phyloP scores from a whole-genome alignment of 2,329 filamentous ascomycete genomes.

The Colletotrichum truncatum region DNA sequence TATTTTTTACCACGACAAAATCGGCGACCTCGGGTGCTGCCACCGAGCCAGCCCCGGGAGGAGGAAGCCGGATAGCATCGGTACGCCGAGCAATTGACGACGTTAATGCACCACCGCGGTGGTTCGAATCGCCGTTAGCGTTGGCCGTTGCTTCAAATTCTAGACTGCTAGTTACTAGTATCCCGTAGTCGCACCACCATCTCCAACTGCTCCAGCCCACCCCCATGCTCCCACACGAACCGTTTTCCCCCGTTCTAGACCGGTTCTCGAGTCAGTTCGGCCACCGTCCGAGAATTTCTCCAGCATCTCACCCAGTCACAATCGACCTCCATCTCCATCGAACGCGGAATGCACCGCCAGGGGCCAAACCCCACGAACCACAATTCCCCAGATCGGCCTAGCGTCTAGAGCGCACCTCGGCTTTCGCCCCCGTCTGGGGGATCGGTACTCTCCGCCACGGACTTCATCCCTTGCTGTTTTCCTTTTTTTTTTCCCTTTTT shows the following conservation, averaged over 20 bases:
- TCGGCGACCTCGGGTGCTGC: too few relatives aligned
- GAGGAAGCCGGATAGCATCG: too few relatives aligned
- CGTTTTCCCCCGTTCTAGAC: constrained; percentile 15
- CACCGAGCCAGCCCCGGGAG: too few relatives aligned
- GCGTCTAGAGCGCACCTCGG: constrained; percentile 18
- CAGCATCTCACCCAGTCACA: constrained; percentile 5
- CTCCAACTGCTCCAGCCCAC: not conserved
- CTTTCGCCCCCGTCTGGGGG: constrained; percentile 27
- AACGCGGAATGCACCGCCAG: not conserved
- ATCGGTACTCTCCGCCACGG: constrained; percentile 11
- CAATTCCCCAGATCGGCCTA: constrained; percentile 26
- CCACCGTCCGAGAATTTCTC: constrained; percentile 26
- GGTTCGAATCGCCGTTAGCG: too few relatives aligned
- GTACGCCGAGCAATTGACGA: too few relatives aligned
- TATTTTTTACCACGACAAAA: too few relatives aligned
- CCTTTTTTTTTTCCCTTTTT: not conserved
- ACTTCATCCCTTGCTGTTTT: constrained; percentile 6
- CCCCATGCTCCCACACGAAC: not conserved
- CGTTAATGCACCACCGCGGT: too few relatives aligned
- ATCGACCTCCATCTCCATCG: not conserved
- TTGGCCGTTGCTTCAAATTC: too few relatives aligned
- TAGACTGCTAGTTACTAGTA: too few relatives aligned
- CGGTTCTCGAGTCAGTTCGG: constrained; percentile 22
- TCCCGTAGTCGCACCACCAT: too few relatives aligned
- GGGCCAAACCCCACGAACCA: constrained; percentile 14